Evolutionary conservation across 176 grass and related monocot genomes (phyloP).

Genomic region (Poa pratensis): DNA sequence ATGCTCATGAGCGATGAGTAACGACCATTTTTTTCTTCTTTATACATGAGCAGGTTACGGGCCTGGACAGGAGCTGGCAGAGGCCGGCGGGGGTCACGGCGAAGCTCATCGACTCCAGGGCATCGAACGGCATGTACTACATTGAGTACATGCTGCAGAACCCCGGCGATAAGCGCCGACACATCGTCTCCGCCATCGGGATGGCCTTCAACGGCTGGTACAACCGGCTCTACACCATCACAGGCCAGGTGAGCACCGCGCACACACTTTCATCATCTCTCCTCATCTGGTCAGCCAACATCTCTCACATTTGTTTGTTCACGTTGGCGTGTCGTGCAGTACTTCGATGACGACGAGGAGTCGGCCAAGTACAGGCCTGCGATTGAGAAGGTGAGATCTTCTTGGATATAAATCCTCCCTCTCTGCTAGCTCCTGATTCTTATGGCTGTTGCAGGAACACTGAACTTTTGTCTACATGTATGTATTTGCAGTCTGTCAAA

Average conservation of each 20-base stretch:
- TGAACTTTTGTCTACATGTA: not conserved
- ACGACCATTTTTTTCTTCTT: not conserved
- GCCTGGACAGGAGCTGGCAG: constrained; percentile 89
- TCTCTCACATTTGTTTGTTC: constrained; percentile 28
- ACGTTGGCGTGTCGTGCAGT: constrained; percentile 48
- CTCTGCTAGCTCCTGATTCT: not conserved
- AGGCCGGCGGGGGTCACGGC: constrained; percentile 73
- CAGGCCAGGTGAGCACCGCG: constrained; percentile 58
- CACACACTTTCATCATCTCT: not conserved
- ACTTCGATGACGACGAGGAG: constrained; percentile 73
- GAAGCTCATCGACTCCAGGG: constrained; percentile 76
- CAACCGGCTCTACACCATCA: constrained; percentile 90
- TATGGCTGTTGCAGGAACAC: not conserved
- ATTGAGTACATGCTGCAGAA: constrained; percentile 90
- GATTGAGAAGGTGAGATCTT: constrained; percentile 67
- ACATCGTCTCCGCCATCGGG: constrained; percentile 81
- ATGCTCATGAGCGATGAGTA: not conserved
- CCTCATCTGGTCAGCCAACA: not conserved
- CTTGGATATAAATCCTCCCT: not conserved
- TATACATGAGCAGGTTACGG: constrained; percentile 54
- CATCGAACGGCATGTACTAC: constrained; percentile 83
- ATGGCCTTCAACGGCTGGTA: constrained; percentile 94
- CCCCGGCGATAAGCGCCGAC: constrained; percentile 78
- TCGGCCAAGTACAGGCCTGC: constrained; percentile 59
- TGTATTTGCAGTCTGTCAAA: constrained; percentile 56